Evolutionary conservation across 2,329 filamentous ascomycete genomes (phyloP), one percentile per base, ranked within the genome.

Genomic region (Calonectria multiphialidica): DNA sequence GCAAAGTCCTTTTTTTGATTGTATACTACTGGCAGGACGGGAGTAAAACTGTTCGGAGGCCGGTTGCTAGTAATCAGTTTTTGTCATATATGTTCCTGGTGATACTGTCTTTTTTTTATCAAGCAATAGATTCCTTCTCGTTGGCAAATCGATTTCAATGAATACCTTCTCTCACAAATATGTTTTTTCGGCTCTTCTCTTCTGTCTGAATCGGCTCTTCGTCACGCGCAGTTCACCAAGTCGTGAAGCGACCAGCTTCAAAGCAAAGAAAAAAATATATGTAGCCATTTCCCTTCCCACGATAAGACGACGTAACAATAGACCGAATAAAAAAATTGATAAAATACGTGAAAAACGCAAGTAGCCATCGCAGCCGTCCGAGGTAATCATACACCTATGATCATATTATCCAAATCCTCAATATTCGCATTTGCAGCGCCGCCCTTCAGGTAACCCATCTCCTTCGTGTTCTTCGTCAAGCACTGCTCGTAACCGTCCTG

Each of bases 311-410:
- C 63, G 61, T 25, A 72, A 71, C 66, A 72, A 45, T 12, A 59
- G 33, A 59, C 35, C 23, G 35, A 59, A 37, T 37, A 63, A 59
- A 74, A 67, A 50, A 71, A 57, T 30, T 23, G 25, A 59, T 33
- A 8, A 40, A 9, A 18, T n/a, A 45, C 53, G 55, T 72, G 64
- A 68, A 62, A 62, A 72, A 70, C 66, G 65, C 45, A 71, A 62
- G 53, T 72, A 77, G 70, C 71, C 66, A 65, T 74, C 71, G 67
- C 55, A 76, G 71, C 75, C 70, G 55, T 71, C 75, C 73, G 72
- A 55, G 35, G 65, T 78, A 77, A 77, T 77, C 74, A 64, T 80
- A 76, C 78, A 79, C 74, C 78, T 59, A 66, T 79, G 74, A 75
- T 80, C 78, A 65, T 76, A 80, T 77, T 77, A 79, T 76, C 76